These are phyloP conservation scores for Aspergillus sclerotialis DNA, from an alignment of 2,329 filamentous ascomycete genomes.

Conservation along the genomic window DNA sequence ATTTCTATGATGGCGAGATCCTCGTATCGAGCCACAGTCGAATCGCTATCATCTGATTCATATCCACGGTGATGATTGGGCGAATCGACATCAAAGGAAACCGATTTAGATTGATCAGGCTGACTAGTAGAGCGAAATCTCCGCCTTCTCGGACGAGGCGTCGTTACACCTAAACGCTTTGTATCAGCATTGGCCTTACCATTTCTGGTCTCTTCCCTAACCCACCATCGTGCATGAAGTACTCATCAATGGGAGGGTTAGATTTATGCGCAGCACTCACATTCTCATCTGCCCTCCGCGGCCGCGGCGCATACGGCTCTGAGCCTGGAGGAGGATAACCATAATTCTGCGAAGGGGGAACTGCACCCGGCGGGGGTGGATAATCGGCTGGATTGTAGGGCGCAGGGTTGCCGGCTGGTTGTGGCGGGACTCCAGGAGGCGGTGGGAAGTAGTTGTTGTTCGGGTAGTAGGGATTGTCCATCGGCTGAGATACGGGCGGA, in stretches of 20 bases:
- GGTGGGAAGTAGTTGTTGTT: conserved; percentile 37
- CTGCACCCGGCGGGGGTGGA: conserved; percentile 35
- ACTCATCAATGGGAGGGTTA: conserved; percentile 28
- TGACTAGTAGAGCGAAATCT: conserved; percentile 16
- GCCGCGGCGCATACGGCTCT: conserved; percentile 33
- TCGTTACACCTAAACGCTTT: conserved; percentile 16
- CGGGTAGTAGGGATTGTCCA: conserved; percentile 33
- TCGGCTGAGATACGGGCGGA: conserved; percentile 22
- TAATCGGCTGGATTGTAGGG: conserved; percentile 34
- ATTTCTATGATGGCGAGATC: conserved; percentile 15
- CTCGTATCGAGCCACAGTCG: conserved; percentile 20
- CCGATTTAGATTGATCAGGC: conserved; percentile 24
- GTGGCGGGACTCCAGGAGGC: conserved; percentile 29
- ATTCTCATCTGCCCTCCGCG: conserved; percentile 42
- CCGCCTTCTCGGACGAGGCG: conserved; percentile 5
- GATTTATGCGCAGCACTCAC: conserved; percentile 39
- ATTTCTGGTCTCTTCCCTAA: conserved; percentile 18
- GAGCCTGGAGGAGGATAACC: conserved; percentile 29
- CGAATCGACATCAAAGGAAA: conserved; percentile 23
- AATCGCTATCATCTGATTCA: conserved; percentile 38
- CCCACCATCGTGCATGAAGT: conserved; percentile 37
- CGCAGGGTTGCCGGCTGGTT: conserved; percentile 16
- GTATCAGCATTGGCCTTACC: conserved; percentile 7
- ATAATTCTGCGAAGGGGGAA: conserved; percentile 30
- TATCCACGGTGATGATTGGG: conserved; percentile 23